phyloP scores from a whole-genome alignment of 148 eudicot species.

The Chenopodium berlandieri region DNA sequence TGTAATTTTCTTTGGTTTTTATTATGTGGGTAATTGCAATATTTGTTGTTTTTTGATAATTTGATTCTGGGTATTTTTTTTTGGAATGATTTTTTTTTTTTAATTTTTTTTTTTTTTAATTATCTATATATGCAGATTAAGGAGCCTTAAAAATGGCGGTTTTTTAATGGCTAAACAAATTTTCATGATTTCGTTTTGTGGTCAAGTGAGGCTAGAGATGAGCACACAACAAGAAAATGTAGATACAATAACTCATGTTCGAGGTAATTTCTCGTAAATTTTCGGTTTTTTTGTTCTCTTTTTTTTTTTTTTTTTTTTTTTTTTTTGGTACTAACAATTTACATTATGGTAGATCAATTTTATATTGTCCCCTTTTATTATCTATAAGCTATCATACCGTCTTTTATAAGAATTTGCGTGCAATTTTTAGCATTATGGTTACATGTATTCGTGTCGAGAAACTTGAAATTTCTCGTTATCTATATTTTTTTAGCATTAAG shows the following conservation, averaged over 20 bases:
- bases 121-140: slow-evolving; percentile 1
- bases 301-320: background rate
- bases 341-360: too few relatives aligned
- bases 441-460: too few relatives aligned
- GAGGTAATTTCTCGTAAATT: slow-evolving; percentile 8
- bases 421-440: too few relatives aligned
- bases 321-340: background rate
- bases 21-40: slow-evolving; percentile 9
- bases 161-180: background rate
- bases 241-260: slow-evolving; percentile 18
- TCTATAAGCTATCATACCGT: background rate
- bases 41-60: background rate
- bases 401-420: background rate
- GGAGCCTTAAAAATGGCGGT: slow-evolving; percentile 18
- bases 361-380: too few relatives aligned
- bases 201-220: slow-evolving; percentile 34
- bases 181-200: slow-evolving; percentile 38
- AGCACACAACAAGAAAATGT: slow-evolving; percentile 30
- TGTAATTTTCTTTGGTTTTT: background rate
- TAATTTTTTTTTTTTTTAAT: too few relatives aligned
- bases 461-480: too few relatives aligned
- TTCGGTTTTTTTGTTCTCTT: too few relatives aligned
- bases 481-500: too few relatives aligned
- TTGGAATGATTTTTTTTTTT: slow-evolving; percentile 7
- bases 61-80: background rate